Conservation (phyloP, 495 filamentous ascomycete species). For the Penicillium pancosmium region DNA sequence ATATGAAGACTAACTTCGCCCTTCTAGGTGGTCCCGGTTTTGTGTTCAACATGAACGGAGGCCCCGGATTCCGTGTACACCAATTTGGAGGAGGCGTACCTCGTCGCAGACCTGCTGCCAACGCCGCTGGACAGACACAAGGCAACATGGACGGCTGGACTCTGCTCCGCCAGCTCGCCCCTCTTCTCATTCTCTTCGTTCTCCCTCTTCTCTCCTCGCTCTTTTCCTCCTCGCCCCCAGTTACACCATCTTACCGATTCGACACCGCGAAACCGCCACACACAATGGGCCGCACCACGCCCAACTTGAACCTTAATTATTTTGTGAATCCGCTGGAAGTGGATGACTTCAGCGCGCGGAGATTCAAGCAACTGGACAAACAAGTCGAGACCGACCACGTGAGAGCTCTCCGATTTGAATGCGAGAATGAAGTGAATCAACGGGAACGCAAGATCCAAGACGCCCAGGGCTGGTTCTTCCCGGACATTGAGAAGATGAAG, state of each 20-base stretch:
- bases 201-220: slow-evolving; percentile 83
- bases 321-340: slow-evolving; percentile 82
- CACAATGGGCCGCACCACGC: slow-evolving; percentile 72
- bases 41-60: slow-evolving; percentile 88
- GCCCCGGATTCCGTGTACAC: slow-evolving; percentile 80
- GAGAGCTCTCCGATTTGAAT: slow-evolving; percentile 63
- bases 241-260: slow-evolving; percentile 71
- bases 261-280: slow-evolving; percentile 67
- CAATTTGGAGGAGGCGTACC: slow-evolving; percentile 77
- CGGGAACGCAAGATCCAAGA: slow-evolving; percentile 70
- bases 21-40: slow-evolving; percentile 73
- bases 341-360: slow-evolving; percentile 61
- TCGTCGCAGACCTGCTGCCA: slow-evolving; percentile 68
- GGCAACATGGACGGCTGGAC: slow-evolving; percentile 46
- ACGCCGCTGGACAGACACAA: slow-evolving; percentile 54
- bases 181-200: slow-evolving; percentile 85
- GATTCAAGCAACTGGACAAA: slow-evolving; percentile 74
- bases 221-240: slow-evolving; percentile 62
- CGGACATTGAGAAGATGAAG: slow-evolving; percentile 75
- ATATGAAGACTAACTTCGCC: slow-evolving; percentile 15
- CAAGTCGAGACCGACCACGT: slow-evolving; percentile 75
- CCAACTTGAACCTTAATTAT: slow-evolving; percentile 73
- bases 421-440: slow-evolving; percentile 67
- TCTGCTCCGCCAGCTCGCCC: slow-evolving; percentile 67
- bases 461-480: slow-evolving; percentile 87